A percentile compares a stretch with the other conserved stretches of the same genome.
Evolutionary conservation across 441 rosid species (phyloP).

Genomic region (Hypseocharis bilobata): DNA sequence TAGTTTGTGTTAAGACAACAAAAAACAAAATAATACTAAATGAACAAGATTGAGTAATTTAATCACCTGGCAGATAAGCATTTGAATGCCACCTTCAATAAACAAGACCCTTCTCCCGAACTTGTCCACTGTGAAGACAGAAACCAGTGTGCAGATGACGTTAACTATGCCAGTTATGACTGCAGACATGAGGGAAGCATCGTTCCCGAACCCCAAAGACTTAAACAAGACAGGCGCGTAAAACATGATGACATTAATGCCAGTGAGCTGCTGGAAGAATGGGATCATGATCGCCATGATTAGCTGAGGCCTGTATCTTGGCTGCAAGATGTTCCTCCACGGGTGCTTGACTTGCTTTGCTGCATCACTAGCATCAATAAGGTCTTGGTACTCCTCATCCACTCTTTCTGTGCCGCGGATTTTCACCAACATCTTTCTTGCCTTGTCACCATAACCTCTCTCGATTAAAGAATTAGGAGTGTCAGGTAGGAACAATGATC

Average conservation of each 20-base stretch:
- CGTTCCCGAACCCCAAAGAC: conserved; percentile 56
- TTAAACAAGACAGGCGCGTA: conserved; percentile 53
- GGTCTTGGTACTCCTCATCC: conserved; percentile 56
- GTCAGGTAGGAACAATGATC: conserved; percentile 63
- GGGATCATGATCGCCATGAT: conserved; percentile 65
- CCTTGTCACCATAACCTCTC: conserved; percentile 46
- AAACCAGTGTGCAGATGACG: conserved; percentile 53
- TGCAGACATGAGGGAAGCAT: conserved; percentile 69
- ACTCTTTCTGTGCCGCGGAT: conserved; percentile 54
- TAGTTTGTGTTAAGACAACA: too few relatives aligned
- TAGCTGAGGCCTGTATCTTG: conserved; percentile 68
- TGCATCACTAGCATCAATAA: conserved; percentile 54
- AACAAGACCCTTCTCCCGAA: conserved; percentile 75
- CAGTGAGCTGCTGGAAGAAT: conserved; percentile 52
- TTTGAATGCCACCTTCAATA: conserved; percentile 70
- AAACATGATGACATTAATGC: conserved; percentile 3
- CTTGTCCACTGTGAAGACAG: conserved; percentile 66
- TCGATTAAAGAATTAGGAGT: conserved; percentile 83
- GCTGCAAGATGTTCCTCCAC: conserved; percentile 52
- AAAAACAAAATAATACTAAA: neutral
- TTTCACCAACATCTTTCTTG: conserved; percentile 35
- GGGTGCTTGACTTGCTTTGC: conserved; percentile 57
- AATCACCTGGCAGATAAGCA: conserved; percentile 65
- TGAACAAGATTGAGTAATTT: neutral
- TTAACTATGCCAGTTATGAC: conserved; percentile 70